phyloP scores from a whole-genome alignment of 306 rosid species.

The Myrica gale region DNA sequence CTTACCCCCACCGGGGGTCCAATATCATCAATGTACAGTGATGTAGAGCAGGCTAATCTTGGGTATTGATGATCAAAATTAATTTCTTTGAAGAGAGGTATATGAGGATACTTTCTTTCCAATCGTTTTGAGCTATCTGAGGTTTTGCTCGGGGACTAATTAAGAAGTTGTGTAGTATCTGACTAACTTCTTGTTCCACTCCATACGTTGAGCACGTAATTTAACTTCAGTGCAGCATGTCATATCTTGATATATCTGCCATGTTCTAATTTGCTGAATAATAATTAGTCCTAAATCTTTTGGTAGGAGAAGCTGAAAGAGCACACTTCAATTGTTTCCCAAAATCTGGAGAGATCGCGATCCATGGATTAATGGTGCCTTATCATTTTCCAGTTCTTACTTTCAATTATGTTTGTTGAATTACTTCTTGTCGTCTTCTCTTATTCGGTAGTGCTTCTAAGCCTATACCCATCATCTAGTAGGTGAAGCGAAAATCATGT shows the following conservation, averaged over 20 bases:
- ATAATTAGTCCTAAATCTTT: constrained; percentile 18
- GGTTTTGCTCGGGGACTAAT: background rate
- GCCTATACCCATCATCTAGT: constrained; percentile 22
- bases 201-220: background rate
- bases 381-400: constrained; percentile 11
- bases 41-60: background rate
- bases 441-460: constrained; percentile 8
- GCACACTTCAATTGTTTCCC: constrained; percentile 60
- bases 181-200: background rate
- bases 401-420: constrained; percentile 6
- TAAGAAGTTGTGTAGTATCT: background rate
- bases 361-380: constrained; percentile 61
- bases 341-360: constrained; percentile 58
- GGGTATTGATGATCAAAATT: background rate
- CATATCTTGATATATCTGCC: background rate
- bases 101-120: background rate
- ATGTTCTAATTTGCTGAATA: constrained; percentile 5
- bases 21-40: background rate
- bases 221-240: constrained; percentile 6
- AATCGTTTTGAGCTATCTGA: background rate
- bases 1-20: too few species aligned
- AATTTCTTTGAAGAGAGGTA: background rate
- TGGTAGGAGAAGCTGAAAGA: constrained; percentile 67
- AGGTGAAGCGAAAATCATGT: constrained; percentile 61
- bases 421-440: constrained; percentile 17